phyloP scores from a whole-genome alignment of 192 early-diverging fungal species.

The Kickxella alabastrina region DNA sequence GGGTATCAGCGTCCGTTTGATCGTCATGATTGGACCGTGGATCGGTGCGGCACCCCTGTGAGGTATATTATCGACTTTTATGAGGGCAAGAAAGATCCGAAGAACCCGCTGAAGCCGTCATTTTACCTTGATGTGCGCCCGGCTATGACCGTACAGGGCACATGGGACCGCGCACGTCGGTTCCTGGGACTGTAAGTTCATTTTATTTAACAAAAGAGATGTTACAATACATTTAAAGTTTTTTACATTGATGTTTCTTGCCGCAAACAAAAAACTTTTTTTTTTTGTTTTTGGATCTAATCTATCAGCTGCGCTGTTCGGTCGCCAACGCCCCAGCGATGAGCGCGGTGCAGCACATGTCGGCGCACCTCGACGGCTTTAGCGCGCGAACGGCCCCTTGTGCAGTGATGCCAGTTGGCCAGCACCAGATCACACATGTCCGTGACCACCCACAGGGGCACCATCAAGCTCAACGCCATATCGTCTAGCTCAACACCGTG shows the following conservation, averaged over 20 bases:
- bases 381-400: neutral
- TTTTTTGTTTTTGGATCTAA: neutral
- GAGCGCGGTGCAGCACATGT: slow-evolving; percentile 10
- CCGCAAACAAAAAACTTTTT: neutral
- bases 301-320: neutral
- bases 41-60: slow-evolving; percentile 82
- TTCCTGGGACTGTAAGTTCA: slow-evolving; percentile 6
- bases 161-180: slow-evolving; percentile 28
- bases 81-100: slow-evolving; percentile 57
- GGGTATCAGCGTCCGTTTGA: slow-evolving; percentile 82
- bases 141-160: slow-evolving; percentile 54
- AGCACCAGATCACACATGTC: neutral
- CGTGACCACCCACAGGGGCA: slow-evolving; percentile 18
- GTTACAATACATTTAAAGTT: too few species aligned
- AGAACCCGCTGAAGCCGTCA: slow-evolving; percentile 46
- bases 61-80: slow-evolving; percentile 94
- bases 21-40: slow-evolving; percentile 91
- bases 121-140: slow-evolving; percentile 92
- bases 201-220: too few species aligned
- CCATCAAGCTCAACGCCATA: slow-evolving; percentile 10
- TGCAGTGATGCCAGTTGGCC: slow-evolving; percentile 4
- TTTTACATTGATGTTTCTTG: neutral
- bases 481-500: slow-evolving; percentile 10
- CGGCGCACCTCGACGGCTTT: slow-evolving; percentile 7
- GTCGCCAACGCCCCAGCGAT: slow-evolving; percentile 11